Conservation (phyloP, 768 basidiomycete species). For the Mycena rebaudengoi region DNA sequence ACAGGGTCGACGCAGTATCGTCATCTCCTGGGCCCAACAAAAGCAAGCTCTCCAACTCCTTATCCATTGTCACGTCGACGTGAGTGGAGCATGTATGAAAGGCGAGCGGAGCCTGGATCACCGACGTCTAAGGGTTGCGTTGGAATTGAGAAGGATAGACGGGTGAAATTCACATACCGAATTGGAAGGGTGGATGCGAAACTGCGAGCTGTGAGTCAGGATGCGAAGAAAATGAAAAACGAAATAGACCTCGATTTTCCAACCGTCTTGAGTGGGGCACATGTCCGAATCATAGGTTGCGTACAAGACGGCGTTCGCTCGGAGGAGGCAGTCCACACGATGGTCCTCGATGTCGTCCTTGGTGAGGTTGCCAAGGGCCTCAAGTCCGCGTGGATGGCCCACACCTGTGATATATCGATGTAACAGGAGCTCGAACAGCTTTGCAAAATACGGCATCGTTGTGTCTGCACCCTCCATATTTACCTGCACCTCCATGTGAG, state of each 20-base stretch:
- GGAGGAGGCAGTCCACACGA: not conserved
- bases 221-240: not conserved
- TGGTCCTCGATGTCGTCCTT: not conserved
- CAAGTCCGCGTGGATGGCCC: not conserved
- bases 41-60: not conserved
- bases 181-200: not conserved
- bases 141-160: not conserved
- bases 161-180: too few species aligned
- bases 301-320: not conserved
- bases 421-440: not conserved
- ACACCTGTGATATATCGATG: not conserved
- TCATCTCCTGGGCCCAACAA: not conserved
- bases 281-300: not conserved
- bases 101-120: not conserved
- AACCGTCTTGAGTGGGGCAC: not conserved
- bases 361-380: not conserved
- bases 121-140: not conserved
- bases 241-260: not conserved
- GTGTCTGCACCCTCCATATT: not conserved
- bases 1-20: not conserved
- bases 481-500: not conserved
- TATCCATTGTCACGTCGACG: not conserved
- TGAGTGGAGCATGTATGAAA: not conserved
- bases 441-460: not conserved
- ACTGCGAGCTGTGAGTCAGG: not conserved